Conservation (phyloP, 495 filamentous ascomycete species). For the Penicillium ucsense region DNA sequence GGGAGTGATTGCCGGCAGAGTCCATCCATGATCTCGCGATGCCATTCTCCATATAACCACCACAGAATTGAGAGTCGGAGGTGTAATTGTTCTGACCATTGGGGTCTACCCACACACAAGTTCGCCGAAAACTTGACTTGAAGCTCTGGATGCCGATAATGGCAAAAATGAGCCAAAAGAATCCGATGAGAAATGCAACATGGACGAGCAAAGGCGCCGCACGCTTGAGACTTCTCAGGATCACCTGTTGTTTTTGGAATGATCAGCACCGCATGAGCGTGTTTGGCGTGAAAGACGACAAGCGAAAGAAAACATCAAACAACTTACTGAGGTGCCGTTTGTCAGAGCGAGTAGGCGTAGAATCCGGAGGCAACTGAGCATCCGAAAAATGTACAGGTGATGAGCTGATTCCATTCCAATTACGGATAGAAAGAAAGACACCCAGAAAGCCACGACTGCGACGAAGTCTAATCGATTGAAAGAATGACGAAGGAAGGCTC, state of each 20-base stretch:
- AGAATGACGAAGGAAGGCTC: constrained; percentile 86
- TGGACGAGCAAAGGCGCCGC: constrained; percentile 89
- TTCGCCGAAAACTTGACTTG: constrained; percentile 83
- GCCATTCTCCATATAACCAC: constrained; percentile 62
- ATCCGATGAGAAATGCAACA: constrained; percentile 90
- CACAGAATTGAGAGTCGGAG: constrained; percentile 62
- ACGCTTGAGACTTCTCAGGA: constrained; percentile 89
- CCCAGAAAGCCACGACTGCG: constrained; percentile 94
- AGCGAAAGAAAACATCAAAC: no score
- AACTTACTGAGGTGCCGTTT: constrained; percentile 70
- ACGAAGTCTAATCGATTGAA: constrained; percentile 96
- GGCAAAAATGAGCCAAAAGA: constrained; percentile 98
- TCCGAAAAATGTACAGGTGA: constrained; percentile 84
- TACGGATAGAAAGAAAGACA: constrained; percentile 65
- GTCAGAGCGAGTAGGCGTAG: constrained; percentile 81
- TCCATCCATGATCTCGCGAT: constrained; percentile 55
- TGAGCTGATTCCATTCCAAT: constrained; percentile 53
- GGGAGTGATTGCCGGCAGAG: constrained; percentile 26
- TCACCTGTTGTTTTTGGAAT: constrained; percentile 45
- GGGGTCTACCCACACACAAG: constrained; percentile 75
- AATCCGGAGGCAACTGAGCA: constrained; percentile 92
- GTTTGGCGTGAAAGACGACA: no score
- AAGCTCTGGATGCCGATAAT: constrained; percentile 96
- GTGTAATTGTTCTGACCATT: constrained; percentile 29
- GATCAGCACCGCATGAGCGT: no score